These are phyloP conservation scores for Sporobolomyces pararoseus DNA, from an alignment of 768 basidiomycete genomes.

Conservation along the genomic window DNA sequence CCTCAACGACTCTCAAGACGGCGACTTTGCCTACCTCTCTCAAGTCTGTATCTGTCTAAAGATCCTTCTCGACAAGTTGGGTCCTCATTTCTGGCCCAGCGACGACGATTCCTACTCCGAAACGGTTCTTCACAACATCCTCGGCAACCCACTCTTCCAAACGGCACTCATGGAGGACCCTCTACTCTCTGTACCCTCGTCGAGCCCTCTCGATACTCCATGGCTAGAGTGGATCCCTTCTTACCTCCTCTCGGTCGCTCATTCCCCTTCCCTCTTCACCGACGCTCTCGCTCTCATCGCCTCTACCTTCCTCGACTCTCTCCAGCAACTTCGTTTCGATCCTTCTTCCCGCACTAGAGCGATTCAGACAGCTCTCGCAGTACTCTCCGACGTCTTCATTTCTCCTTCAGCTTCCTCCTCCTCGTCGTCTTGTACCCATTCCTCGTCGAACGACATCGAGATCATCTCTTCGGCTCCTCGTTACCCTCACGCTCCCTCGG, in stretches of 20 bases:
- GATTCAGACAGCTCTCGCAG: conserved; percentile 57
- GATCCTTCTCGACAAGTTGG: conserved; percentile 42
- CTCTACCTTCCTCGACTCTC: conserved; percentile 71
- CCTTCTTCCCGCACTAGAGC: conserved; percentile 58
- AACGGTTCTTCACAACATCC: conserved; percentile 74
- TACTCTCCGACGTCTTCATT: conserved; percentile 37
- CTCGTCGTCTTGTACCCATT: conserved; percentile 52
- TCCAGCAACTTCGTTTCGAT: conserved; percentile 71
- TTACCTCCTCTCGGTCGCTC: conserved; percentile 61
- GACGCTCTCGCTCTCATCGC: conserved; percentile 69
- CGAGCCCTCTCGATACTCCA: conserved; percentile 54
- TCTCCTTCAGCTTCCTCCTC: conserved; percentile 52
- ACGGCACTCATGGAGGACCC: conserved; percentile 41
- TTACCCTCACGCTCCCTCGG: conserved; percentile 47
- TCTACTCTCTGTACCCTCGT: conserved; percentile 33
- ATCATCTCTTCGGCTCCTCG: conserved; percentile 48
- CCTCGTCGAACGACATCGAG: conserved; percentile 47
- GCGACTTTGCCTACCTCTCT: conserved; percentile 13
- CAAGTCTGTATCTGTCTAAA: conserved; percentile 25
- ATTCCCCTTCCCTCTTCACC: conserved; percentile 53
- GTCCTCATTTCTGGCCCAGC: conserved; percentile 62
- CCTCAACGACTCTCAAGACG: conserved; percentile 25
- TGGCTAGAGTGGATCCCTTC: conserved; percentile 64
- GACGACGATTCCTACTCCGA: conserved; percentile 70
- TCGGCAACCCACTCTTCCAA: conserved; percentile 60